Evolutionary conservation across 164 flowering plant genomes (phyloP).

Genomic region (Hamamelis virginiana): DNA sequence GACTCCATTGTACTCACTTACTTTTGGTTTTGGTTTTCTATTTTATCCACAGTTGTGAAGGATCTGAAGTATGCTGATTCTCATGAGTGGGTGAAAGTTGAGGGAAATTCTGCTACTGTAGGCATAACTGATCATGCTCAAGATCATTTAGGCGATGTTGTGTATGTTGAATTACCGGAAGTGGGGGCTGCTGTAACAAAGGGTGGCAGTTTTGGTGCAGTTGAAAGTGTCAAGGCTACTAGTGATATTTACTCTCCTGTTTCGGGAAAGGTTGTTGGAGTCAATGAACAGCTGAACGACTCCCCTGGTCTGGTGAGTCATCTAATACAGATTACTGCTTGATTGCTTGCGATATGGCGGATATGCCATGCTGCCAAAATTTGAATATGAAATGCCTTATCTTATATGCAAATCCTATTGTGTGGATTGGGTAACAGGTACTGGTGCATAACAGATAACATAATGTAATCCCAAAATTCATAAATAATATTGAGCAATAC

Average conservation of each 20-base stretch:
- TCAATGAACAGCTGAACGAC: constrained; percentile 62
- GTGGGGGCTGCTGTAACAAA: constrained; percentile 66
- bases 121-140: constrained; percentile 88
- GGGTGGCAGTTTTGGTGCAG: constrained; percentile 84
- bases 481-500: too few species aligned
- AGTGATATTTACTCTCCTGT: constrained; percentile 91
- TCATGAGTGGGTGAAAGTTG: constrained; percentile 77
- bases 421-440: too few species aligned
- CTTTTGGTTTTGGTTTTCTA: neutral
- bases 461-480: too few species aligned
- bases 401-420: too few species aligned
- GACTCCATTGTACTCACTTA: neutral
- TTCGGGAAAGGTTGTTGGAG: constrained; percentile 85
- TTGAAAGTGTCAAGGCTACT: constrained; percentile 97
- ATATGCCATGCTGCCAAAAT: too few species aligned
- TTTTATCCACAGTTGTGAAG: constrained; percentile 51
- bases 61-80: constrained; percentile 68
- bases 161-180: constrained; percentile 92
- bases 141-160: constrained; percentile 94
- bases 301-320: constrained; percentile 87
- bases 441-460: too few species aligned
- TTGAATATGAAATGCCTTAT: too few species aligned
- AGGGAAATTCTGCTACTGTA: constrained; percentile 56
- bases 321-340: neutral
- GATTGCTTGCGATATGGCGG: neutral